Evolutionary conservation across 352 stramenopile genomes (phyloP).

Genomic region (Phytophthora hybrid): DNA sequence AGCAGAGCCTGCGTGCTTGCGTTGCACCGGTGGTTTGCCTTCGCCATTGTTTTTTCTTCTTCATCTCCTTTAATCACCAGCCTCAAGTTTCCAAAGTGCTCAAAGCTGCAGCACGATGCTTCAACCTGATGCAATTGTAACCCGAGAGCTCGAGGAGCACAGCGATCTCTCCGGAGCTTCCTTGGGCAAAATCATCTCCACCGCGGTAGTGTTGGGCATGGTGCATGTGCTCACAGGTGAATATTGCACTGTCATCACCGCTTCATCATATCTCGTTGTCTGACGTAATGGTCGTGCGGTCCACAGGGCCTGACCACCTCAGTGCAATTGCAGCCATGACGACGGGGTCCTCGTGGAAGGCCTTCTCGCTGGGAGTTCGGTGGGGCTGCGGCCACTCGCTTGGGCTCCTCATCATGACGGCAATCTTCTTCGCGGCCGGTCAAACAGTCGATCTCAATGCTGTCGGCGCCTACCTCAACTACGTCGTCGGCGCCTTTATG

Average conservation of each 20-base stretch:
- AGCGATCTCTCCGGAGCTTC: slow-evolving; percentile 45
- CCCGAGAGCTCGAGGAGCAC: slow-evolving; percentile 21
- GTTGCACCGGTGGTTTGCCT: background rate
- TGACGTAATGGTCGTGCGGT: background rate
- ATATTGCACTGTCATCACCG: background rate
- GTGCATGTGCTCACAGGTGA: slow-evolving; percentile 60
- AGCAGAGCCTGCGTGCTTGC: background rate
- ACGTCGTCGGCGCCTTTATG: slow-evolving; percentile 75
- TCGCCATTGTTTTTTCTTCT: background rate
- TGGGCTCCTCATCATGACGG: slow-evolving; percentile 82
- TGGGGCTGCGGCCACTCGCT: slow-evolving; percentile 90
- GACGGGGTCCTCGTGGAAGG: slow-evolving; percentile 67
- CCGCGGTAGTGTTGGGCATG: slow-evolving; percentile 53
- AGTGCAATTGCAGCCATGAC: slow-evolving; percentile 86
- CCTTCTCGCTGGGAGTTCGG: slow-evolving; percentile 83
- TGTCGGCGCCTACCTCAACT: slow-evolving; percentile 57
- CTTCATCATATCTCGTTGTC: too few species aligned
- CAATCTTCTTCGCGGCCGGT: slow-evolving; percentile 58
- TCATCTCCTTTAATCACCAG: background rate
- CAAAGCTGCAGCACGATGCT: background rate
- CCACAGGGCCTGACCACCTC: slow-evolving; percentile 79
- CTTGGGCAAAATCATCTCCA: slow-evolving; percentile 55
- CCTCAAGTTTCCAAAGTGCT: background rate
- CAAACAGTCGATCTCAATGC: slow-evolving; percentile 48
- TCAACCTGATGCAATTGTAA: background rate